Evolutionary conservation across 306 rosid species (phyloP).

Genomic region (Arachis hypogaea): DNA sequence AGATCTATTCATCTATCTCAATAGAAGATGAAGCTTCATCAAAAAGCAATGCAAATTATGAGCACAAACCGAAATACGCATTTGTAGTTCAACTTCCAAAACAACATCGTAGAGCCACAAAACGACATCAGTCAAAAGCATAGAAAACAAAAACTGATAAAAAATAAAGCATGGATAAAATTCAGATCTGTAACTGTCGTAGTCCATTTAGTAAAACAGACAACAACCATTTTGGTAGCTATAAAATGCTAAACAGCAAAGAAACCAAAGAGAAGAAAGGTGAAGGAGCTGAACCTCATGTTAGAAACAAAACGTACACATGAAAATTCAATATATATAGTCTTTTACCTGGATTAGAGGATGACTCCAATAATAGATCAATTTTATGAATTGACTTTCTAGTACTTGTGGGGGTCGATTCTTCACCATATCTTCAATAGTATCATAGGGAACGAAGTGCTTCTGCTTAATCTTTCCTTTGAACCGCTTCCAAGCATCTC

Average conservation of each 20-base stretch:
- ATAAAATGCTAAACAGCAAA: neutral
- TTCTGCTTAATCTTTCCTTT: too few relatives aligned
- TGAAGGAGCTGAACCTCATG: slow-evolving; percentile 20
- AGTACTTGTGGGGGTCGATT: too few relatives aligned
- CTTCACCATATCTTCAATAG: too few relatives aligned
- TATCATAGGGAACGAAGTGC: too few relatives aligned
- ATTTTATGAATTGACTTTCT: too few relatives aligned
- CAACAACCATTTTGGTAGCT: neutral
- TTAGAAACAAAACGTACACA: too few relatives aligned
- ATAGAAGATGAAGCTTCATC: slow-evolving; percentile 15
- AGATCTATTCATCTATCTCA: slow-evolving; percentile 25
- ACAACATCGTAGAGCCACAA: neutral
- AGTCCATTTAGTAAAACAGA: neutral
- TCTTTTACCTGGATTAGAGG: too few relatives aligned
- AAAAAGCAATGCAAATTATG: neutral
- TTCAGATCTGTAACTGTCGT: slow-evolving; percentile 36
- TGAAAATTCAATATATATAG: too few relatives aligned
- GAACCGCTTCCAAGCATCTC: too few relatives aligned
- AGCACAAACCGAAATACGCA: slow-evolving; percentile 22
- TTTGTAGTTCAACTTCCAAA: slow-evolving; percentile 22
- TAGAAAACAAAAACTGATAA: neutral
- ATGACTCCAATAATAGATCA: too few relatives aligned
- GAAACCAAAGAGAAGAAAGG: neutral
- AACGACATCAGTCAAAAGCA: slow-evolving; percentile 2
- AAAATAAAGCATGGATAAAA: neutral